phyloP scores from a whole-genome alignment of 192 early-diverging fungal species.

The Allomyces macrogynus region DNA sequence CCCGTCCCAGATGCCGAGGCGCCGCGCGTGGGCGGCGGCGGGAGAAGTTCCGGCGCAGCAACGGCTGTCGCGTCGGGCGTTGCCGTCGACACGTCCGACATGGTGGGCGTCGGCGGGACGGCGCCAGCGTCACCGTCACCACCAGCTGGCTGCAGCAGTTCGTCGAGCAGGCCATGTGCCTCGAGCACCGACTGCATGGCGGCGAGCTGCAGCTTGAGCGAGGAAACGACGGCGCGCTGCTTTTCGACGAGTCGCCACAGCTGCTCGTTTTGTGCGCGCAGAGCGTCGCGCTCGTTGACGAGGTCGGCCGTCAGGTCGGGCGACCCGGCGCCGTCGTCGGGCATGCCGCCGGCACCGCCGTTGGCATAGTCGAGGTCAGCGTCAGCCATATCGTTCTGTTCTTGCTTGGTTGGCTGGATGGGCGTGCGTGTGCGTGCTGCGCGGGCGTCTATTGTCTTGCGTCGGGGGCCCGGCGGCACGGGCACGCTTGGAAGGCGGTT shows the following conservation, averaged over 20 bases:
- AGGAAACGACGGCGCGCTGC: background rate
- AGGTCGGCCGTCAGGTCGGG: background rate
- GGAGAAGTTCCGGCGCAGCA: too few relatives aligned
- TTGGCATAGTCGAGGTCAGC: background rate
- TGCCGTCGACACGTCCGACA: too few relatives aligned
- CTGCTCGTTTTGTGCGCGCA: background rate
- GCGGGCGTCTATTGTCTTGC: background rate
- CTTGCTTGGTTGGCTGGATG: background rate
- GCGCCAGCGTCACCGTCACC: too few relatives aligned
- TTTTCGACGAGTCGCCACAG: background rate
- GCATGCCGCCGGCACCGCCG: background rate
- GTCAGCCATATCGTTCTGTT: background rate
- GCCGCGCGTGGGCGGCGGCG: too few relatives aligned
- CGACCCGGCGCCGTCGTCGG: background rate
- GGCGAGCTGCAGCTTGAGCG: background rate
- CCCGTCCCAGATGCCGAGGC: too few relatives aligned
- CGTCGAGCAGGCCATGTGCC: too few relatives aligned
- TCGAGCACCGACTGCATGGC: too few relatives aligned
- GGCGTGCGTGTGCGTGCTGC: background rate
- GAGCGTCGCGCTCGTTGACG: background rate
- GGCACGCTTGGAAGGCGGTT: too few relatives aligned
- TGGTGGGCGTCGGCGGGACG: too few relatives aligned
- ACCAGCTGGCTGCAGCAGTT: too few relatives aligned
- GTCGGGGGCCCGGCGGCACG: too few relatives aligned
- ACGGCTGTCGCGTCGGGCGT: too few relatives aligned